Conservation (phyloP, 257 asterid genomes). For the Mentha longifolia region DNA sequence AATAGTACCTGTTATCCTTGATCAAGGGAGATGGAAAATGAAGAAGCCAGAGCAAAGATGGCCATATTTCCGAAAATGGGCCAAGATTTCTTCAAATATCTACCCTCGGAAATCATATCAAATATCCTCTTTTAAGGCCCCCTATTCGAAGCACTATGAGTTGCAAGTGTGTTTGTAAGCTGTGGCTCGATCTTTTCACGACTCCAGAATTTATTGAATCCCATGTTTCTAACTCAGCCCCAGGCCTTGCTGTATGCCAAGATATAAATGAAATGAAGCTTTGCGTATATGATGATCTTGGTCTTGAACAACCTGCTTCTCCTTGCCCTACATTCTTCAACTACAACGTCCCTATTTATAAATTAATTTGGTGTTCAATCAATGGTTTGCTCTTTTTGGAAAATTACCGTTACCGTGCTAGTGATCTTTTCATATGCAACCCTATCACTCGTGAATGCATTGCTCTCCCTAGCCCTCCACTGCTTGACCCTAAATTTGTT, state of each 20-base stretch:
- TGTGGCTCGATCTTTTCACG: background rate
- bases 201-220: background rate
- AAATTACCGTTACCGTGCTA: too few species aligned
- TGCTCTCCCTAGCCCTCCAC: background rate
- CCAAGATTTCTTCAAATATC: background rate
- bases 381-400: background rate
- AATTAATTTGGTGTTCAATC: background rate
- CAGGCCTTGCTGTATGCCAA: background rate
- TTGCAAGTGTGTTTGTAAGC: constrained; percentile 2
- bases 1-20: too few species aligned
- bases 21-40: background rate
- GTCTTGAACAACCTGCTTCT: background rate
- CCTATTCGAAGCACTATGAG: background rate
- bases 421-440: background rate
- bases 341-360: background rate
- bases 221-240: too few species aligned
- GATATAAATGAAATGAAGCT: background rate
- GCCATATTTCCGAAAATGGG: background rate
- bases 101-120: background rate
- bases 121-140: background rate
- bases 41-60: too few species aligned
- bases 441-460: background rate
- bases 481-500: too few species aligned
- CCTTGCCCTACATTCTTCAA: background rate
- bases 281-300: background rate